Evolutionary conservation across 179 eudicot species (phyloP), one percentile per base, ranked within the genome.

Genomic region (Actinidia arguta): DNA sequence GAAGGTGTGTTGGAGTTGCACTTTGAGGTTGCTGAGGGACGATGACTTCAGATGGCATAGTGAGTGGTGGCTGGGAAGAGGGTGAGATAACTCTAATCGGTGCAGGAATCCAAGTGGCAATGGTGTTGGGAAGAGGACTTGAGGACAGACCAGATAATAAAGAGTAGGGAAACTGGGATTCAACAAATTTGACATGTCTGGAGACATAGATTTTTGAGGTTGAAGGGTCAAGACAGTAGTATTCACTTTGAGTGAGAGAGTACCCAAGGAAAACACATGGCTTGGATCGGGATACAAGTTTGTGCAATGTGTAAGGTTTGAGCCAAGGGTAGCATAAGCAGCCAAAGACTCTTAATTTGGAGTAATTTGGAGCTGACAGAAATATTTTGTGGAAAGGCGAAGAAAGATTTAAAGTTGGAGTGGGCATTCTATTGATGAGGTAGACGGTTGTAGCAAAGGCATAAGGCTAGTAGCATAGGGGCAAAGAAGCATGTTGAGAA

Each of bases 321-420:
- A 77, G 8, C 80, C 69, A 77, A 4, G 55, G 80, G 6, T n/a
- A 77, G 6, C 42, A 77, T 8, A 61, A 5, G 24, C 72, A 78
- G 46, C 80, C 42, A 62, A 62, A 78, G 1, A 44, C n/a, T 5
- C 44, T 31, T 42, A 62, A 13, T 44, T 78, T 61, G 1, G 1
- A 0, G 11, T 25, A 55, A 10, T 54, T 55, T 13, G 0, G 5
- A 31, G 36, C 1, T 27, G 16, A 3, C 25, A 36, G 8, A 76
- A 3, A 76, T 31, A 31, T 31, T 31, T 31, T 31, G 36, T 31
- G 36, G 36, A 31, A 31, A 2, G 2, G 48, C 17, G 56, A 6
- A 66, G 27, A 4, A 25, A 56, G 4, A 25, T 25, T 2, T 3
- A 76, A 18, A 56, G 36, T 20, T 1, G 66, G 14, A 2, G 64